Percentiles rank a stretch among this genome's conserved stretches.
Evolutionary conservation across 1,284 basidiomycete genomes (phyloP).

Genomic region (Hemileia vastatrix): DNA sequence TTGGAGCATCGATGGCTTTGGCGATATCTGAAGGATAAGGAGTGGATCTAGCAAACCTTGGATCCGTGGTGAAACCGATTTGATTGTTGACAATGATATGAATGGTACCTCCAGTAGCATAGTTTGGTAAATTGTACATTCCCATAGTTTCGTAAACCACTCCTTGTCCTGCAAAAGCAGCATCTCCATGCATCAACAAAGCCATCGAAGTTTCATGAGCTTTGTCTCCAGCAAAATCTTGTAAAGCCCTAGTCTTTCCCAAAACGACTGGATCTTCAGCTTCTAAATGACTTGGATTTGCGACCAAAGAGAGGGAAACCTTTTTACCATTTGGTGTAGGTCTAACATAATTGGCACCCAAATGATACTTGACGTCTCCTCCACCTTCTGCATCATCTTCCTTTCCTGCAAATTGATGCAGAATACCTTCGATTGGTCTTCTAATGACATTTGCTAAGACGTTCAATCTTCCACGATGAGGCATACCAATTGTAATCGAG

Average conservation of each 20-base stretch:
- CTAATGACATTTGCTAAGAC: constrained; percentile 97
- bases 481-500: constrained; percentile 97
- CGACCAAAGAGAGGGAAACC: constrained; percentile 91
- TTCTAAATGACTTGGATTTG: constrained; percentile 96
- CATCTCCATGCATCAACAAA: constrained; percentile 93
- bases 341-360: constrained; percentile 96
- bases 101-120: constrained; percentile 95
- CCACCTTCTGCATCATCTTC: constrained; percentile 64
- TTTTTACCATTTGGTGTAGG: constrained; percentile 98
- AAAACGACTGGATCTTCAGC: constrained; percentile 95
- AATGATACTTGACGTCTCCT: constrained; percentile 97
- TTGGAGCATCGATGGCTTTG: constrained; percentile 95
- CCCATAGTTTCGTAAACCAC: constrained; percentile 99
- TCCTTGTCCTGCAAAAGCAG: constrained; percentile 97
- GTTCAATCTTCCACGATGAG: constrained; percentile 95
- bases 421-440: constrained; percentile 94
- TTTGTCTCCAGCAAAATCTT: constrained; percentile 78
- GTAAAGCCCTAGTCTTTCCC: constrained; percentile 92
- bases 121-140: constrained; percentile 87
- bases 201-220: constrained; percentile 76
- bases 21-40: constrained; percentile 99
- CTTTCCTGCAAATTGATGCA: constrained; percentile 87
- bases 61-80: constrained; percentile 99
- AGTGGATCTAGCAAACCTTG: constrained; percentile 91
- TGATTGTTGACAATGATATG: constrained; percentile 99